These are phyloP conservation scores for Mycena filopes DNA, from an alignment of 768 basidiomycete species.

Conservation along the genomic window DNA sequence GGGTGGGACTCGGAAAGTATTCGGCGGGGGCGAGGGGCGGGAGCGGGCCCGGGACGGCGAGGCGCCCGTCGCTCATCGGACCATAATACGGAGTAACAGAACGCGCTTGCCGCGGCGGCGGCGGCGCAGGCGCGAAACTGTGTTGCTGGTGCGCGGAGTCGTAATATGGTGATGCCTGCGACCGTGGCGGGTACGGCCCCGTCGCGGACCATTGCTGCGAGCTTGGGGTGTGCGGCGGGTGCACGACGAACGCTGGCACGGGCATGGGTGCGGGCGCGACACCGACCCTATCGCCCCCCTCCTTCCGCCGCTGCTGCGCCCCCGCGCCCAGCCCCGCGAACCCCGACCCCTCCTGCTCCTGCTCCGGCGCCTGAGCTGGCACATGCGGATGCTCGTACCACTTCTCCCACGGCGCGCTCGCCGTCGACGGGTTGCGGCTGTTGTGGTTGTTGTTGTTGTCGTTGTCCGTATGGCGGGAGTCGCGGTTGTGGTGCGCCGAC, in stretches of 20 bases:
- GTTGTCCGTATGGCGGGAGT: no score
- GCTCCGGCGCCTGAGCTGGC: constrained; percentile 12
- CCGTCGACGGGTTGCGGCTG: constrained; percentile 22
- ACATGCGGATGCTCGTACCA: constrained; percentile 31
- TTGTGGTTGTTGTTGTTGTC: no score
- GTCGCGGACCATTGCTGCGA: no score
- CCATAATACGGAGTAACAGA: constrained; percentile 1
- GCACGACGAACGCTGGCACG: constrained; percentile 20
- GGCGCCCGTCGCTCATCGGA: neutral
- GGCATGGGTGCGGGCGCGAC: constrained; percentile 10
- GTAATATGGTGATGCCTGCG: neutral
- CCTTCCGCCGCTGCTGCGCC: constrained; percentile 15
- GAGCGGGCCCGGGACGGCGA: neutral
- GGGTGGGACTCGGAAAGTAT: no score
- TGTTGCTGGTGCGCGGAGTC: neutral
- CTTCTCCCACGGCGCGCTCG: constrained; percentile 25
- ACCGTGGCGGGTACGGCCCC: neutral
- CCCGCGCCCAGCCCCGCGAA: constrained; percentile 33
- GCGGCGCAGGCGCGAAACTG: constrained; percentile 1
- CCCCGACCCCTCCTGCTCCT: constrained; percentile 26
- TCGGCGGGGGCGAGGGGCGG: neutral
- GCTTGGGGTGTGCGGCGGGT: neutral
- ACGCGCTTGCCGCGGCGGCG: neutral
- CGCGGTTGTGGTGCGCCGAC: constrained; percentile 9
- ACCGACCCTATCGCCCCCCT: constrained; percentile 17